These are phyloP conservation scores for Acanthamoeba royreba DNA, from an alignment of 208 protist species.

Conservation along the genomic window DNA sequence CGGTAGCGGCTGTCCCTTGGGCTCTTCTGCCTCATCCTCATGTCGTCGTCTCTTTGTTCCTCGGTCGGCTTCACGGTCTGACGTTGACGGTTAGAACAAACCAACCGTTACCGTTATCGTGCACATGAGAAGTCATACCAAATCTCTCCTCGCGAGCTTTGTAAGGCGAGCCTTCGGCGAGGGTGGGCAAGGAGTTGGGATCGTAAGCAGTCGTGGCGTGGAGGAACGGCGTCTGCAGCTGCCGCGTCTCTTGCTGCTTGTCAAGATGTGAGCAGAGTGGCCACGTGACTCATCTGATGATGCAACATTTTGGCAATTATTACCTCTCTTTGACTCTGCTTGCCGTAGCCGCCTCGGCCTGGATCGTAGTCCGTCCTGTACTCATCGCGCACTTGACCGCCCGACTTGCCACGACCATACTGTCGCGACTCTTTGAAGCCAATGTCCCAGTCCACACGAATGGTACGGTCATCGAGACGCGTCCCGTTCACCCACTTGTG, in stretches of 20 bases:
- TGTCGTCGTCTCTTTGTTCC: not conserved
- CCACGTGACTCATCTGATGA: not conserved
- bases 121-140: too few species aligned
- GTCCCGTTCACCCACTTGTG: constrained; percentile 85
- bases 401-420: constrained; percentile 84
- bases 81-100: not conserved
- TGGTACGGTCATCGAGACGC: constrained; percentile 81
- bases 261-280: not conserved
- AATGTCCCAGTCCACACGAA: constrained; percentile 84
- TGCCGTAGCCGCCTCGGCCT: constrained; percentile 66
- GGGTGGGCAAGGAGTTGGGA: not conserved
- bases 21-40: not conserved
- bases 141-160: too few species aligned
- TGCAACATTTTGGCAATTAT: not conserved
- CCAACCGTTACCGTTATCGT: not conserved
- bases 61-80: not conserved
- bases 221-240: not conserved
- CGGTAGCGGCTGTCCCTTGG: not conserved
- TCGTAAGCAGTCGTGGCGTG: not conserved
- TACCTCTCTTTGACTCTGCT: constrained; percentile 47
- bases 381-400: constrained; percentile 72
- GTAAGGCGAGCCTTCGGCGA: not conserved
- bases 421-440: constrained; percentile 87
- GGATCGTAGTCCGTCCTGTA: constrained; percentile 67
- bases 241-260: not conserved